Conservation (phyloP, 169 alveolate genomes). For the Perkinsus chesapeaki region DNA sequence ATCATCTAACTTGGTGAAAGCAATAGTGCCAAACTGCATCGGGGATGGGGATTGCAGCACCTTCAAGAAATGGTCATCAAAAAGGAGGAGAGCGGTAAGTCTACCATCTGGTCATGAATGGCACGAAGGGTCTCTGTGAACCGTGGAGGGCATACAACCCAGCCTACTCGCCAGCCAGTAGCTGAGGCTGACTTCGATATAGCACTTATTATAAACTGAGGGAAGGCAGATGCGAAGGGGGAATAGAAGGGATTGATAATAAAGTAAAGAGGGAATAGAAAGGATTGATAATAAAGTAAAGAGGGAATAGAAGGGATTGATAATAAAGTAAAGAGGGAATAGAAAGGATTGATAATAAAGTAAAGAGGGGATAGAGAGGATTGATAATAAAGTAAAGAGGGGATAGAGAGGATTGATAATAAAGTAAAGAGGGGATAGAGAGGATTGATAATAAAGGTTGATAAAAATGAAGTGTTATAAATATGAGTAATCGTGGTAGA, state of each 20-base stretch:
- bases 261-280: neutral
- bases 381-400: neutral
- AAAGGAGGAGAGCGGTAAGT: neutral
- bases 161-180: neutral
- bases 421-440: neutral
- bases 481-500: too few relatives aligned
- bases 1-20: neutral
- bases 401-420: neutral
- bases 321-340: neutral
- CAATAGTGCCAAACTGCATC: neutral
- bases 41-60: neutral
- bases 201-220: neutral
- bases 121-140: neutral
- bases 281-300: too few relatives aligned
- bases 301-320: neutral
- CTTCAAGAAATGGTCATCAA: neutral
- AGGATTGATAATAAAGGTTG: neutral
- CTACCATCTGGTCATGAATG: neutral
- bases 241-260: neutral
- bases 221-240: neutral
- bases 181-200: neutral
- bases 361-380: neutral
- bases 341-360: too few relatives aligned
- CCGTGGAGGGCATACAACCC: neutral
- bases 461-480: too few relatives aligned